A percentile compares a stretch with the other conserved stretches of the same genome.
Evolutionary conservation across 179 eudicot species (phyloP).

Genomic region (Drosera spatulata): DNA sequence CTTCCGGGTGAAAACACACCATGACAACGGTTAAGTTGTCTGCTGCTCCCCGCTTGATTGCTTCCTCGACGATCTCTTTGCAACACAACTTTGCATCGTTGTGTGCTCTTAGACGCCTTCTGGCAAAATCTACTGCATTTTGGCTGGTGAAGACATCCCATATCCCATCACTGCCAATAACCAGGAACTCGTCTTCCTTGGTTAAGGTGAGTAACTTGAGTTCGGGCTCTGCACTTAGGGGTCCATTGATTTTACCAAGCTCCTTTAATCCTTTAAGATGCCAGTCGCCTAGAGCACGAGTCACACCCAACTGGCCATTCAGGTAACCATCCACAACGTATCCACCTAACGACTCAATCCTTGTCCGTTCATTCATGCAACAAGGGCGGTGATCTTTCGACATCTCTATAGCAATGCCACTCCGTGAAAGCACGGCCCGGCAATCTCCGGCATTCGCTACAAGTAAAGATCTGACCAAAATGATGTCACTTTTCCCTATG

Average conservation of each 20-base stretch:
- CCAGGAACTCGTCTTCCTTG: conserved; percentile 84
- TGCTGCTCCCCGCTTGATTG: conserved; percentile 54
- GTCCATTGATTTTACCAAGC: conserved; percentile 24
- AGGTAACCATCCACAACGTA: conserved; percentile 59
- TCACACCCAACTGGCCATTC: conserved; percentile 17
- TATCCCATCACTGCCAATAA: conserved; percentile 84
- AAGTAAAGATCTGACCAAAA: conserved; percentile 68
- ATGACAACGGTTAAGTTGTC: conserved; percentile 90
- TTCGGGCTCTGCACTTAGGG: conserved; percentile 68
- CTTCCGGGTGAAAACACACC: conserved; percentile 74
- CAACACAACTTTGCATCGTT: conserved; percentile 76
- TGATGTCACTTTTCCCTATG: conserved; percentile 1
- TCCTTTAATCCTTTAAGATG: conserved; percentile 82
- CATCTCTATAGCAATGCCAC: conserved; percentile 77
- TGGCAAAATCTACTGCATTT: conserved; percentile 83
- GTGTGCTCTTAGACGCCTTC: conserved; percentile 66
- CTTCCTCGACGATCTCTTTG: conserved; percentile 76
- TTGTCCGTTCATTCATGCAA: conserved; percentile 40
- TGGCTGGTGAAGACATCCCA: conserved; percentile 97
- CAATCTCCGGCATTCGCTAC: conserved; percentile 99
- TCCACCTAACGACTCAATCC: conserved; percentile 87
- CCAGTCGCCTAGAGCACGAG: conserved; percentile 95
- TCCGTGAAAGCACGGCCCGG: conserved; percentile 13
- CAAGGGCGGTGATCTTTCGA: conserved; percentile 84
- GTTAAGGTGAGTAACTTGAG: conserved; percentile 58